Conservation (phyloP, 2,329 filamentous ascomycete genomes). For the Aureobasidium sp. region DNA sequence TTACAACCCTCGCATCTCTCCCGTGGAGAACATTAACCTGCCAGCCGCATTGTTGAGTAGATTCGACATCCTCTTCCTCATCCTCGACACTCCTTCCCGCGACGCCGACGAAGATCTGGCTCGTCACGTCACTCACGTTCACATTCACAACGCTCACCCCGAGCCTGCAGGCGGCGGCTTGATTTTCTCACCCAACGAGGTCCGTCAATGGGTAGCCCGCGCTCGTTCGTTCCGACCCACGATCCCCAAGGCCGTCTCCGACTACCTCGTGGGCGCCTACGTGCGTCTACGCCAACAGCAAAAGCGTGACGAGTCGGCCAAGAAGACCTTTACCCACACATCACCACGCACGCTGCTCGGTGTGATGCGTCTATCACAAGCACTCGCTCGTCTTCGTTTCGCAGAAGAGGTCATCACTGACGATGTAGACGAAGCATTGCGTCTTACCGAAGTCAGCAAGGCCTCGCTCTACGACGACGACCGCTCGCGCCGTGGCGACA, state of each 20-base stretch:
- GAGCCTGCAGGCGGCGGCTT: slow-evolving; percentile 56
- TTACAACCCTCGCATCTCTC: slow-evolving; percentile 94
- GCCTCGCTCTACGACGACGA: slow-evolving; percentile 73
- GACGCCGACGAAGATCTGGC: slow-evolving; percentile 89
- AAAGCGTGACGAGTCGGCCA: slow-evolving; percentile 80
- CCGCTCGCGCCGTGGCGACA: slow-evolving; percentile 50
- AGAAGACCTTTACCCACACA: slow-evolving; percentile 89
- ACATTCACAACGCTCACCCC: slow-evolving; percentile 93
- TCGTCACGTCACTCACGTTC: slow-evolving; percentile 89
- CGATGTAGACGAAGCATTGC: slow-evolving; percentile 90
- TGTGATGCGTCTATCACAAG: slow-evolving; percentile 86
- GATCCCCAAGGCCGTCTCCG: slow-evolving; percentile 75
- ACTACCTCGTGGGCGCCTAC: slow-evolving; percentile 96
- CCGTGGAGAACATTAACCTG: slow-evolving; percentile 98
- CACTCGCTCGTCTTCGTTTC: slow-evolving; percentile 85
- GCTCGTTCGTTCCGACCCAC: slow-evolving; percentile 81
- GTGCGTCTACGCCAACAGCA: slow-evolving; percentile 89
- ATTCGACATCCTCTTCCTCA: slow-evolving; percentile 94
- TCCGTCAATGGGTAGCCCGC: slow-evolving; percentile 90
- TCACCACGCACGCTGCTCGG: slow-evolving; percentile 89
- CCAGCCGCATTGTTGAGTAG: slow-evolving; percentile 93
- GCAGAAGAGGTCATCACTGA: slow-evolving; percentile 75
- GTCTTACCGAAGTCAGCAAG: slow-evolving; percentile 88
- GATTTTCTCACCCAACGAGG: slow-evolving; percentile 87
- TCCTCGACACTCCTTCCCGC: slow-evolving; percentile 85